Base-by-base conservation (phyloP, 495 filamentous ascomycete species). In the Penicillium arizonense region DNA sequence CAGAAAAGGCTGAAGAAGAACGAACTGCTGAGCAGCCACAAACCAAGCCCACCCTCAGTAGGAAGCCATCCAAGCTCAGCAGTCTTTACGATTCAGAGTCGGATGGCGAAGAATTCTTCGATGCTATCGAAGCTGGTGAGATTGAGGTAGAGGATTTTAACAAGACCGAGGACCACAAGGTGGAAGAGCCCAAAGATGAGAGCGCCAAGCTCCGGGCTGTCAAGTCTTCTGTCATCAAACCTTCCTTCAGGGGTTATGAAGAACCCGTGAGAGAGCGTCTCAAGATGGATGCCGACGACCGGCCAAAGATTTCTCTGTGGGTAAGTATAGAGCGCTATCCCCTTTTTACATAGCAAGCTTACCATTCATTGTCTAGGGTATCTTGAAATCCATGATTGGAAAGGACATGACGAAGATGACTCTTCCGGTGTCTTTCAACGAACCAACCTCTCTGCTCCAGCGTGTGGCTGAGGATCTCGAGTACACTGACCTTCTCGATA, bases 321-420 rank as follows among this genome's bases (percentile, higher is more conserved):
- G 93, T 96, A 82, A 68, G 86, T 74, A 30, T 40, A 33, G 12
- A 6, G 14, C 35, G 3, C 4, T n/a, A n/a, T 38, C 14, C 20
- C 42, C 10, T 3, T 39, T 8, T 34, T 9, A 34, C 44, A 12
- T 45, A 48, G 38, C 21, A 55, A 16, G 51, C 23, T 44, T 10
- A 72, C 73, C 14, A 18, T 47, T 44, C 14, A 18, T 47, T 44
- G 10, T n/a, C 47, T 54, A 97, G 93, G 86, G 87, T 51, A 96
- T 98, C 55, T 72, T 98, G 43, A 97, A 97, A 77, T 98, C 94
- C 36, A 98, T 98, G 94, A 96, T 98, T 62, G 94, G 94, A 50
- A 98, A 97, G 68, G 94, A 98, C 66, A 97, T 98, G 94, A 98
- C 94, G 16, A 97, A 91, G 75, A 97, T 98, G 94, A 98, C 94